phyloP scores from a whole-genome alignment of 2,329 filamentous ascomycete species.

The Teratosphaeria gauchensis region DNA sequence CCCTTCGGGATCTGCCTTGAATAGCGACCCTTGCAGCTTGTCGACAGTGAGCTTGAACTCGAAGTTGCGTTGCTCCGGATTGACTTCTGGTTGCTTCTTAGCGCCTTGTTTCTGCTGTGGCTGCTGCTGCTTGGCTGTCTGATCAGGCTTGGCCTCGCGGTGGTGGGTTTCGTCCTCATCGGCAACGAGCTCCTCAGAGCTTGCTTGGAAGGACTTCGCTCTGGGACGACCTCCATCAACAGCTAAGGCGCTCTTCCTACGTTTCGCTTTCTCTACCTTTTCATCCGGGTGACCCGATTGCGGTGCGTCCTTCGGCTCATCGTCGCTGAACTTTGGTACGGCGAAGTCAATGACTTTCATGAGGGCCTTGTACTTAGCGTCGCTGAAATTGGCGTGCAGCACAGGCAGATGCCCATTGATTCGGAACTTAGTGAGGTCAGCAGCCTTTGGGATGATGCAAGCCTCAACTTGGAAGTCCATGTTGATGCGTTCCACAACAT shows the following conservation, averaged over 20 bases:
- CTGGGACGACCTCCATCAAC: slow-evolving; percentile 43
- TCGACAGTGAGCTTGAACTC: slow-evolving; percentile 97
- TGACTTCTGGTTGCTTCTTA: slow-evolving; percentile 38
- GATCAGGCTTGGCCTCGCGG: slow-evolving; percentile 13
- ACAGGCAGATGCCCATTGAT: slow-evolving; percentile 88
- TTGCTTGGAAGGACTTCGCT: slow-evolving; percentile 62
- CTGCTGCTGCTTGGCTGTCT: not conserved
- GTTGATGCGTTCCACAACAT: slow-evolving; percentile 94
- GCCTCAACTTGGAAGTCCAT: slow-evolving; percentile 94
- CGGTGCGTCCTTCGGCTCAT: slow-evolving; percentile 3
- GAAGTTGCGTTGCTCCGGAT: slow-evolving; percentile 80
- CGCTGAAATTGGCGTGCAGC: slow-evolving; percentile 82
- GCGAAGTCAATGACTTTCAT: slow-evolving; percentile 96
- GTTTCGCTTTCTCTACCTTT: slow-evolving; percentile 27
- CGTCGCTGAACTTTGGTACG: slow-evolving; percentile 65
- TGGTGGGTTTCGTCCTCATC: slow-evolving; percentile 52
- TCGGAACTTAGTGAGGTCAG: slow-evolving; percentile 83
- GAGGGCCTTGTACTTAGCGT: slow-evolving; percentile 90
- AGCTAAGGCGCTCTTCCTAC: slow-evolving; percentile 12
- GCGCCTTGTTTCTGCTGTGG: slow-evolving; percentile 32
- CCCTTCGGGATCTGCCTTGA: slow-evolving; percentile 71
- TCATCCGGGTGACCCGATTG: not conserved
- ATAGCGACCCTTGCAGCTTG: slow-evolving; percentile 84
- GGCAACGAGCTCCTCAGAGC: slow-evolving; percentile 66
- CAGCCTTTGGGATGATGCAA: slow-evolving; percentile 92